Percentiles rank a stretch among this genome's conserved stretches.
Conservation (phyloP, 2,329 filamentous ascomycete genomes). For the Colletotrichum lini region DNA sequence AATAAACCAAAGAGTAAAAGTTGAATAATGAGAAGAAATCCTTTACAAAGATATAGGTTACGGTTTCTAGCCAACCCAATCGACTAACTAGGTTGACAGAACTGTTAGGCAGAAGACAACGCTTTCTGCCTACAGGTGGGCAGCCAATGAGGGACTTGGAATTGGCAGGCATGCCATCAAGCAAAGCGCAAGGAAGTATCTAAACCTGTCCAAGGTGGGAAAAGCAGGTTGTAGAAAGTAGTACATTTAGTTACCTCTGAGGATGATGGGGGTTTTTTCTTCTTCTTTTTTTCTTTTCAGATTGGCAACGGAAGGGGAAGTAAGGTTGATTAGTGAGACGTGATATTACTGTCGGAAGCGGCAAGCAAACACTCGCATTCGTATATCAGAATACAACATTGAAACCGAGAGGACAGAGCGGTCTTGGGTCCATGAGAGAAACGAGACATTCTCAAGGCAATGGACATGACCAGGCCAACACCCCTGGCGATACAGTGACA, state of each 20-base stretch:
- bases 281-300: too few species aligned
- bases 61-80: too few species aligned
- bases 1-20: too few species aligned
- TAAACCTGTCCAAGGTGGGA: not conserved
- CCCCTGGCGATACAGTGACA: slow-evolving; percentile 8
- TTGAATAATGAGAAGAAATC: too few species aligned
- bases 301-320: too few species aligned
- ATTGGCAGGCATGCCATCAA: slow-evolving; percentile 5
- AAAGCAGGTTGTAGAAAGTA: not conserved
- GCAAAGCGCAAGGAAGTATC: slow-evolving; percentile 7
- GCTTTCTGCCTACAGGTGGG: not conserved
- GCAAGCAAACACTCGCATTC: too few species aligned
- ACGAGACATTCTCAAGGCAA: not conserved
- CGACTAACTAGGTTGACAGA: too few species aligned
- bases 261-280: too few species aligned
- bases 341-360: too few species aligned
- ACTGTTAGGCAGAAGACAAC: not conserved
- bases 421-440: not conserved
- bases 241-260: not conserved
- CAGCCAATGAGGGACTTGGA: slow-evolving; percentile 5
- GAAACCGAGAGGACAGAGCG: not conserved
- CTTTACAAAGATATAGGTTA: too few species aligned
- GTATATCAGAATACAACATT: not conserved
- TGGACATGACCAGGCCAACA: not conserved
- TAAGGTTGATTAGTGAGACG: not conserved